Evolutionary conservation across 2,329 filamentous ascomycete species (phyloP).

Genomic region (Verticillium zaregamsianum): DNA sequence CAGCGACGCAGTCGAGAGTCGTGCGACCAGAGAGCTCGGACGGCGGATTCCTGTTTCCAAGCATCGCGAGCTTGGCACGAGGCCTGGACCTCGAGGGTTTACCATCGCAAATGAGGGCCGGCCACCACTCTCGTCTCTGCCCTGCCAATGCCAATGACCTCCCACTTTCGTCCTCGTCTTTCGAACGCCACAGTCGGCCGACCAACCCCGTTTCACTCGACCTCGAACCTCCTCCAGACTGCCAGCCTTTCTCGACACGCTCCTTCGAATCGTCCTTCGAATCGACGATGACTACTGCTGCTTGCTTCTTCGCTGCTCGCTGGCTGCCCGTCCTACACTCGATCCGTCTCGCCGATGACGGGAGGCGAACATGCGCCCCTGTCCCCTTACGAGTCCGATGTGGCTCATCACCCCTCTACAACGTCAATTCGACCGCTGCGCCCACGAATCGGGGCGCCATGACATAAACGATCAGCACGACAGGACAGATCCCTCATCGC

Average conservation of each 20-base stretch:
- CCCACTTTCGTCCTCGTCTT: not conserved
- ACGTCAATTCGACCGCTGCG: not conserved
- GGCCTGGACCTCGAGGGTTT: not conserved
- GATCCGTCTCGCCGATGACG: not conserved
- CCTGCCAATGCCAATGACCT: not conserved
- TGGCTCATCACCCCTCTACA: not conserved
- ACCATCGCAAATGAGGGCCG: not conserved
- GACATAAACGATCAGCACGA: not conserved
- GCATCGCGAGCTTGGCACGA: not conserved
- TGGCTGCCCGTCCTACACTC: not conserved
- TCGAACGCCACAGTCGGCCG: not conserved
- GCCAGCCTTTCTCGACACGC: not conserved
- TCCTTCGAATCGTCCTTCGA: not conserved
- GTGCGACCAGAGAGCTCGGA: too few relatives aligned
- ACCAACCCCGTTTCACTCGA: not conserved
- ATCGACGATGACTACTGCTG: too few relatives aligned
- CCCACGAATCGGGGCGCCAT: not conserved
- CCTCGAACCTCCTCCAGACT: not conserved
- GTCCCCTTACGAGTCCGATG: not conserved
- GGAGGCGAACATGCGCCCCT: not conserved
- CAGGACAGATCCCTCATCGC: not conserved
- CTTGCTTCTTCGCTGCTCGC: too few relatives aligned
- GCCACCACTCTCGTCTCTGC: not conserved
- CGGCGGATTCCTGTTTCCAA: not conserved
- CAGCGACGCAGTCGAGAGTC: too few relatives aligned